Evolutionary conservation across 1,139 yeast genomes (phyloP).

Genomic region (Diutina ranongensis): DNA sequence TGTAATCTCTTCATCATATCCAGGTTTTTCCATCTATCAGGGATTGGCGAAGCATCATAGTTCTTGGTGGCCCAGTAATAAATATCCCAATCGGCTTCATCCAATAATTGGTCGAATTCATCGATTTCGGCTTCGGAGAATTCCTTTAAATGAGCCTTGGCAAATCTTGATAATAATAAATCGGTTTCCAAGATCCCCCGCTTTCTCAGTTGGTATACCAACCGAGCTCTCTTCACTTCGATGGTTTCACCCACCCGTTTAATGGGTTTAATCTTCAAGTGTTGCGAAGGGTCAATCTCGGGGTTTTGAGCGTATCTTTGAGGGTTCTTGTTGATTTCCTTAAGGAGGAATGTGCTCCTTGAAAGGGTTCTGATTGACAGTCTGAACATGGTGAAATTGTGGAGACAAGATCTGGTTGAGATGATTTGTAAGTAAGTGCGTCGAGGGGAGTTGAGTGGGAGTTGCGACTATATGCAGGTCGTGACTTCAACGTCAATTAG

Average conservation of each 20-base stretch:
- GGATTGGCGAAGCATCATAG: slow-evolving; percentile 70
- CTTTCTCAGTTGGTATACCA: slow-evolving; percentile 85
- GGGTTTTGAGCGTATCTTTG: slow-evolving; percentile 1
- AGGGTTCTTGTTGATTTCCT: neutral
- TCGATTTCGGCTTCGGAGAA: slow-evolving; percentile 61
- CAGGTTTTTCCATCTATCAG: slow-evolving; percentile 71
- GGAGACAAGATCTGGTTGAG: no score
- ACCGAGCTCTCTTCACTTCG: slow-evolving; percentile 72
- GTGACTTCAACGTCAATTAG: no score
- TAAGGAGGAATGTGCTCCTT: neutral
- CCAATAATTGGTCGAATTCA: slow-evolving; percentile 77
- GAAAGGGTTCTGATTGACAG: neutral
- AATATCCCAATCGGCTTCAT: slow-evolving; percentile 97
- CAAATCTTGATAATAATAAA: slow-evolving; percentile 72
- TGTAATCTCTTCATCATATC: slow-evolving; percentile 56
- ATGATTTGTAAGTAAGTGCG: no score
- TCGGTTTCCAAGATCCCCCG: slow-evolving; percentile 95
- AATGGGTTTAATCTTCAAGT: slow-evolving; percentile 47
- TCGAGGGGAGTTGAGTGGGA: no score
- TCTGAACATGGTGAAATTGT: neutral
- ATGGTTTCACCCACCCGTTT: slow-evolving; percentile 64
- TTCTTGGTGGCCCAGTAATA: slow-evolving; percentile 95
- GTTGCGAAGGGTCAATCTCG: neutral
- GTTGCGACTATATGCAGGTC: no score
- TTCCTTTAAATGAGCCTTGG: slow-evolving; percentile 52